phyloP scores from a whole-genome alignment of 2,329 filamentous ascomycete species.

The Lachnellula cervina region DNA sequence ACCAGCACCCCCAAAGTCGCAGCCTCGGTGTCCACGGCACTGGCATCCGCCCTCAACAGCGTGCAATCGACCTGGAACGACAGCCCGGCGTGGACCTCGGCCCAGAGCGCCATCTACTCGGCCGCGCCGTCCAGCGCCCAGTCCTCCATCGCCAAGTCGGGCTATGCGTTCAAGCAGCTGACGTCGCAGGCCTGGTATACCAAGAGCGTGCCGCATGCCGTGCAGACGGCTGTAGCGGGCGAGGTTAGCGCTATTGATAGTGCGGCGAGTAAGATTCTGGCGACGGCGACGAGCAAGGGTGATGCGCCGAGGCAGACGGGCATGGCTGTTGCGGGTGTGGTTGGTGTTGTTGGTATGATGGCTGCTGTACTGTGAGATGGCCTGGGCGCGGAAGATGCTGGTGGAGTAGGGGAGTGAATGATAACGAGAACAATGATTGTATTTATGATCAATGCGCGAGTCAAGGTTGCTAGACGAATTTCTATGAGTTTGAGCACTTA shows the following conservation, averaged over 20 bases:
- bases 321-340: neutral
- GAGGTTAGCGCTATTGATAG: conserved; percentile 12
- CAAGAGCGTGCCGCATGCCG: conserved; percentile 14
- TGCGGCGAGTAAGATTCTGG: conserved; percentile 16
- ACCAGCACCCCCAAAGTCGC: conserved; percentile 14
- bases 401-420: neutral
- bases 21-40: conserved; percentile 17
- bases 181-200: conserved; percentile 20
- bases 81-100: conserved; percentile 15
- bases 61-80: conserved; percentile 15
- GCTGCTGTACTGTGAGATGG: neutral
- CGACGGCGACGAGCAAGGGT: conserved; percentile 12
- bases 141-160: conserved; percentile 9
- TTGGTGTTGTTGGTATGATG: neutral
- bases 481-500: too few relatives aligned
- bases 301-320: conserved; percentile 1
- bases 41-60: conserved; percentile 16
- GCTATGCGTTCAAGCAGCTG: conserved; percentile 10
- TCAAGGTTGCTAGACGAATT: too few relatives aligned
- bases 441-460: neutral
- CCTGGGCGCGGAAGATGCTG: neutral
- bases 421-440: neutral
- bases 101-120: conserved; percentile 16
- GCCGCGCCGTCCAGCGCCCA: conserved; percentile 15
- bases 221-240: conserved; percentile 15